Evolutionary conservation across 2,329 filamentous ascomycete genomes (phyloP), one percentile per base, ranked within the genome.

Genomic region (Claviceps sp.): DNA sequence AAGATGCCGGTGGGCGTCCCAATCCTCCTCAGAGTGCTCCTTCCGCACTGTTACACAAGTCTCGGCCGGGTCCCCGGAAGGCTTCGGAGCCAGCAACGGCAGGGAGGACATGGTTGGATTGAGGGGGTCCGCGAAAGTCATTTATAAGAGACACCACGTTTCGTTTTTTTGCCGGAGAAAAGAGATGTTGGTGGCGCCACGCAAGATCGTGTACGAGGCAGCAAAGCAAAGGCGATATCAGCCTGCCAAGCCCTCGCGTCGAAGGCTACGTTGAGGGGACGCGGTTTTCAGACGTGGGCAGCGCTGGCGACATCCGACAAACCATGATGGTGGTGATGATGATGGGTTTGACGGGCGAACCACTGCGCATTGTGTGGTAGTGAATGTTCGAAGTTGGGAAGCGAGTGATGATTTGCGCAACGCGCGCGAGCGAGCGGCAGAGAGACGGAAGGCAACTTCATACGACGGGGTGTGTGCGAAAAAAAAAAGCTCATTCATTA

Each of bases 11-110:
- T 62, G 62, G 11, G 58, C 56, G 53, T 63, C 60, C 66, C 66
- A 69, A 51, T 68, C 66, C 18, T 60, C 56, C 49, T 67, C 65
- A 4, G 61, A 62, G 47, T 68, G 66, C 52, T 68, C 66, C 52
- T 65, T 67, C 43, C 62, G 58, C 50, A 59, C 59, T 24, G 58
- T 57, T 54, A 54, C 62, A 13, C 40, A 45, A 22, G 54, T 50
- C 37, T 52, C 52, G 20, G 58, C 62, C 37, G 56, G 50, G 34
- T 60, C 59, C 47, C 64, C 64, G 26, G 63, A 60, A 49, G 62
- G 59, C 51, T 66, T 63, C 50, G 66, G 66, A 37, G 65, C 66
- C 56, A 68, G 51, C 24, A 58, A 53, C 52, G 66, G 65, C 55
- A 67, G 53, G 55, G 54, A 56, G 18, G 62, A 51, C 57, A 59